Evolutionary conservation across 495 filamentous ascomycete genomes (phyloP), one percentile per base, ranked within the genome.

Genomic region (Annulohypoxylon moriforme): DNA sequence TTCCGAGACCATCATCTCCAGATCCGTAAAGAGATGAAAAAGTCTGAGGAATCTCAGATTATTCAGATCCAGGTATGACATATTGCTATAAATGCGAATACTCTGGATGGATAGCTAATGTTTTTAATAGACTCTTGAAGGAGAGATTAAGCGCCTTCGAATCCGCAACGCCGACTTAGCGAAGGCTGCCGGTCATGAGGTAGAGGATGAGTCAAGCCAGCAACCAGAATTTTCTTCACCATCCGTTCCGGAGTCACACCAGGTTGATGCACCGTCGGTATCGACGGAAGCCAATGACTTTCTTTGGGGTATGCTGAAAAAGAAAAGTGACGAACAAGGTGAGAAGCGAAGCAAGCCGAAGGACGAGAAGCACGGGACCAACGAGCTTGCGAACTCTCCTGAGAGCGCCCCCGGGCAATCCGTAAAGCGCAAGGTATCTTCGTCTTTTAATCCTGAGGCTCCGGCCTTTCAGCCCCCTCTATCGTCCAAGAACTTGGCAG

Each of bases 381-480:
- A 44, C n/a, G 20, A 44, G 40, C 9, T n/a, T 18, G 40, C n/a
- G 16, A 11, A 24, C 47, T 27, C 47, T 5, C 24, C 47, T 29
- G 24, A 27, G 10, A 24, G 13, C 5, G 25, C 22, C 2, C 11
- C 10, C 13, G 20, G 7, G 0, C 11, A 2, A 27, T 25, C 22
- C 3, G 22, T 24, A 0, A 9, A 8, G 6, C 5, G 8, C 24
- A 3, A 36, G 8, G 33, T 20, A 2, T 29, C 11, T 3, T 11
- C 27, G 7, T 9, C 20, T 20, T 71, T 66, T 20, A 71, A 72
- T 8, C 69, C 69, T 1, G 25, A 59, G 27, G 69, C 69, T 3
- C 63, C 63, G 1, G 14, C 44, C 0, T 72, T 64, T 58, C 22
- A 53, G 24, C 68, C 69, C 8, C 4, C 58, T 2, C 0, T 24